Evolutionary conservation across 495 filamentous ascomycete genomes (phyloP).

Genomic region (Aspergillus avenaceus): DNA sequence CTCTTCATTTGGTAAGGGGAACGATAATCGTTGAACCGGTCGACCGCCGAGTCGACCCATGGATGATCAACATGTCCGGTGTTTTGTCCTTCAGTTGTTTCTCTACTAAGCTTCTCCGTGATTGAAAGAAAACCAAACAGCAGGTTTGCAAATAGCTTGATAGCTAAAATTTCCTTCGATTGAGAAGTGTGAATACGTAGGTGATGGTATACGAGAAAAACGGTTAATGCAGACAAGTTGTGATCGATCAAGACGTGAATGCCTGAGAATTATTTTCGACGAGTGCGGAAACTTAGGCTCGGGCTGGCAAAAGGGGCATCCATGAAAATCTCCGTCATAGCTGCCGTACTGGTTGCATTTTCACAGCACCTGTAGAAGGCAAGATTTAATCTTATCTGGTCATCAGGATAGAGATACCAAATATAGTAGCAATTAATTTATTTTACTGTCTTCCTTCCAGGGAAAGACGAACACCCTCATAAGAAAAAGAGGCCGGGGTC

Average conservation of each 20-base stretch:
- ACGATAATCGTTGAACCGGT: constrained; percentile 3
- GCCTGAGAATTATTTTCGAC: not conserved
- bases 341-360: not conserved
- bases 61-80: constrained; percentile 15
- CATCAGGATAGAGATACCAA: not conserved
- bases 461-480: not conserved
- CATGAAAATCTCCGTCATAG: not conserved
- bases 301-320: not conserved
- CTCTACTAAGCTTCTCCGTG: constrained; percentile 1
- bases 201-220: not conserved
- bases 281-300: not conserved
- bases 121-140: constrained; percentile 7
- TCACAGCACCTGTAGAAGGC: not conserved
- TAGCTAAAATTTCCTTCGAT: not conserved
- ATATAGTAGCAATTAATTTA: not conserved
- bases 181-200: not conserved
- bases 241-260: not conserved
- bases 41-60: constrained; percentile 11
- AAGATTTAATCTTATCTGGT: too few species aligned
- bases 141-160: not conserved
- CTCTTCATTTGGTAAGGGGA: not conserved
- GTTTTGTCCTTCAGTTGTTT: constrained; percentile 6
- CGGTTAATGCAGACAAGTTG: not conserved
- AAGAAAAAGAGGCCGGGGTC: not conserved
- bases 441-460: too few species aligned